phyloP scores from a whole-genome alignment of 192 early-diverging fungal genomes.

The Backusella australiensis region DNA sequence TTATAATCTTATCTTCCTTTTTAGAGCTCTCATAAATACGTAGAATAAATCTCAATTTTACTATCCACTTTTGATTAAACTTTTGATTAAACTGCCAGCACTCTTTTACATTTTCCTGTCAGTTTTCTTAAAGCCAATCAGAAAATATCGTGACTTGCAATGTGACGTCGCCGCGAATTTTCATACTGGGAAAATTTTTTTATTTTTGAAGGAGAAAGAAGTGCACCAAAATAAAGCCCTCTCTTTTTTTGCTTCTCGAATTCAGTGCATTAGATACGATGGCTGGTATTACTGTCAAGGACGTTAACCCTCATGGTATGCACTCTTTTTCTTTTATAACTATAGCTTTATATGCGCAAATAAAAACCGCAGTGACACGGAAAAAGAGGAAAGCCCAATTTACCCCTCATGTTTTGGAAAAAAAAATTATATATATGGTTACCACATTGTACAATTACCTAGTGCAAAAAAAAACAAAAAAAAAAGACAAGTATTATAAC shows the following conservation, averaged over 20 bases:
- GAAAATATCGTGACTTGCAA: not conserved
- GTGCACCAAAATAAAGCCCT: conserved; percentile 8
- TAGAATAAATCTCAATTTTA: too few relatives aligned
- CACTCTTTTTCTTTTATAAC: not conserved
- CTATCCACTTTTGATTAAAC: too few relatives aligned
- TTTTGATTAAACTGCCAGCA: not conserved
- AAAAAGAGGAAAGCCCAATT: not conserved
- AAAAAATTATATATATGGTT: not conserved
- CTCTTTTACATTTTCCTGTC: not conserved
- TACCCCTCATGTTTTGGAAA: not conserved
- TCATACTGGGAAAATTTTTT: conserved; percentile 5
- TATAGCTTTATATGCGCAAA: not conserved
- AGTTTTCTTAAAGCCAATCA: not conserved
- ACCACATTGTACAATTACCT: not conserved
- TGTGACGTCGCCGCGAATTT: not conserved
- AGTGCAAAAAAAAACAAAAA: not conserved
- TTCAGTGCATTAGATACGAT: conserved; percentile 25
- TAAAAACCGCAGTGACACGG: not conserved
- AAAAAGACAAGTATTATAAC: not conserved
- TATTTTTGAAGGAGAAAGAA: conserved; percentile 8
- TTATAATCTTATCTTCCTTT: too few relatives aligned
- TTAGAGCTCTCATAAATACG: too few relatives aligned
- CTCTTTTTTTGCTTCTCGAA: conserved; percentile 23
- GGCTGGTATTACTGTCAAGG: conserved; percentile 52
- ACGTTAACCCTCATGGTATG: conserved; percentile 78